Base-by-base conservation (phyloP, 805 yeast genomes). In the Wickerhamomyces tratensis region DNA sequence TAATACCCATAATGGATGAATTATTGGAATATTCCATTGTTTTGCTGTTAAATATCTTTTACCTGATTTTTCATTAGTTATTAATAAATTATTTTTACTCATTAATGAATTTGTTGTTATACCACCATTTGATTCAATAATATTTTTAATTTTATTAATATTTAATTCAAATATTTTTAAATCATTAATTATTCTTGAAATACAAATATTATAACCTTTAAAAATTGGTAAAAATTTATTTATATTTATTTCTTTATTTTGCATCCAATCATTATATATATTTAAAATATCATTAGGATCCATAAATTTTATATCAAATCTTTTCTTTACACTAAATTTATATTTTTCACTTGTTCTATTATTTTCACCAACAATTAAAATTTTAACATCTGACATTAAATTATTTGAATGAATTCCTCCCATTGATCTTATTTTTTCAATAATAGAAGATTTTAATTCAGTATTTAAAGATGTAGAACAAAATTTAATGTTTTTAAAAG, bases 371-470 rank as follows among this genome's bases (percentile, higher is more conserved):
- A 81, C 79, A 6, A 83, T 66, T 26, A 83, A 58, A 36, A 74
- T 73, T 41, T 72, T 69, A 3, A 76, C 80, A 54, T 77, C 79
- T 39, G 77, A 72, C 65, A 80, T 76, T 49, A 82, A 59, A 51
- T 81, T 81, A 36, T 68, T 68, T 44, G 71, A 67, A 49, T 69
- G 74, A 9, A 51, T 53, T 1, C 88, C 89, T 7, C 89, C 91
- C 57, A 82, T 65, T 8, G 69, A 62, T 27, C 61, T 56, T 43
- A 82, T 68, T 52, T 70, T 71, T 9, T 61, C 55, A 3, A 71
- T 65, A 27, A 79, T 52, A 13, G 64, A 68, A 25, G 67, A 64
- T 47, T 76, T 66, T 33, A 61, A 54, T 4, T 60, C 55, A 9
- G 67, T 54, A 4, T 63, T 79, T 58, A 31, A 8, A 5, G 78